phyloP scores from a whole-genome alignment of 2,329 filamentous ascomycete species.

The Scedosporium dehoogii region DNA sequence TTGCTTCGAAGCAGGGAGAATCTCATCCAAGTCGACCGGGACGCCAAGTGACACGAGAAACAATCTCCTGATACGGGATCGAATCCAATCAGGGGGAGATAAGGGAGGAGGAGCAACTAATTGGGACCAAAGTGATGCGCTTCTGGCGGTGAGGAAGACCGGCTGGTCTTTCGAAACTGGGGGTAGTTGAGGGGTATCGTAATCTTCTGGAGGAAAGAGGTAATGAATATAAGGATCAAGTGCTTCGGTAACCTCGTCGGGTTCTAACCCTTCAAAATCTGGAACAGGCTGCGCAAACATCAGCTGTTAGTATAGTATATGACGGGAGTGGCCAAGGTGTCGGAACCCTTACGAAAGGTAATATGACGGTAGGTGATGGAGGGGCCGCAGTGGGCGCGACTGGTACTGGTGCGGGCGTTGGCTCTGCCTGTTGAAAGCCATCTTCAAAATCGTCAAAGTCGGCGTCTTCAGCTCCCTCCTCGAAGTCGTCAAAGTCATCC shows the following conservation, averaged over 20 bases:
- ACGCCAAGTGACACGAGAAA: conserved; percentile 95
- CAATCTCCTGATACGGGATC: conserved; percentile 84
- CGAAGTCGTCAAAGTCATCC: conserved; percentile 54
- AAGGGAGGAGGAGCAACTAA: conserved; percentile 89
- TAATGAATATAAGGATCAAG: conserved; percentile 57
- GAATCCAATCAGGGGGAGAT: conserved; percentile 95
- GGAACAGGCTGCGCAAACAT: conserved; percentile 46
- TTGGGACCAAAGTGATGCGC: conserved; percentile 90
- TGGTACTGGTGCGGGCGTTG: conserved; percentile 18
- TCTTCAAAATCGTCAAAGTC: conserved; percentile 66
- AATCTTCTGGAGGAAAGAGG: conserved; percentile 51
- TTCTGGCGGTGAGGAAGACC: conserved; percentile 76
- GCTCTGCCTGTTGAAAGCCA: conserved; percentile 51
- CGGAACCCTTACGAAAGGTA: conserved; percentile 32
- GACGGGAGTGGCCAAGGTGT: background rate
- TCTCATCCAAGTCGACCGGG: conserved; percentile 93
- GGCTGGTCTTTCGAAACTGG: conserved; percentile 45
- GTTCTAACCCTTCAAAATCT: conserved; percentile 52
- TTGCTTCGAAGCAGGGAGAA: conserved; percentile 91
- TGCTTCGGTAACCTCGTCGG: conserved; percentile 49
- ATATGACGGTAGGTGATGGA: conserved; percentile 22
- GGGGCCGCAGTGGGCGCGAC: conserved; percentile 19
- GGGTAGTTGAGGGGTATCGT: conserved; percentile 39
- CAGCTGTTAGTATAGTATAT: conserved; percentile 2
- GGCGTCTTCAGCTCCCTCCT: conserved; percentile 43